Evolutionary conservation across 179 eudicot genomes (phyloP).

Genomic region (Corrigiola litoralis): DNA sequence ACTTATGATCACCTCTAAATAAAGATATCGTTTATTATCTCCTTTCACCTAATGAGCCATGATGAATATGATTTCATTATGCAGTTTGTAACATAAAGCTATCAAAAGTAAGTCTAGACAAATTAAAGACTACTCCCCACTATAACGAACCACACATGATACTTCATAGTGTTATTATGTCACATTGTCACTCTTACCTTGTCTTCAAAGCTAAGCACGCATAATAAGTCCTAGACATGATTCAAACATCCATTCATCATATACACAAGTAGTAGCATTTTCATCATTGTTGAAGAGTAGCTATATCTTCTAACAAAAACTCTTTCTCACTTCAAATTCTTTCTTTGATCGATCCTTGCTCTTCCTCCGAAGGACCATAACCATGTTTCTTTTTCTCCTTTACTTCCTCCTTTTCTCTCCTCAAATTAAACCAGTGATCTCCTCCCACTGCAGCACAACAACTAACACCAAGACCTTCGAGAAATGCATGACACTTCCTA

Average conservation of each 20-base stretch:
- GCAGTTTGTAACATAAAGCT: background rate
- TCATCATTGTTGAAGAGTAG: background rate
- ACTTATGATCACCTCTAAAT: too few species aligned
- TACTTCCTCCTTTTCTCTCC: slow-evolving; percentile 23
- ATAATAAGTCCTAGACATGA: background rate
- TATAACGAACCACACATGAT: background rate
- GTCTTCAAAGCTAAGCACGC: slow-evolving; percentile 49
- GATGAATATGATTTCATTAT: background rate
- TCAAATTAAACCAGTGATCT: slow-evolving; percentile 19
- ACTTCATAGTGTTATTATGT: too few species aligned
- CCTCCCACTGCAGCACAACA: slow-evolving; percentile 60
- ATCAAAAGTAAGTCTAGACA: background rate
- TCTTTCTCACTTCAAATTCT: slow-evolving; percentile 4
- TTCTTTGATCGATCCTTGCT: background rate
- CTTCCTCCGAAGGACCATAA: slow-evolving; percentile 14
- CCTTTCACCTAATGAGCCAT: background rate
- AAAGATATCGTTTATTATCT: background rate
- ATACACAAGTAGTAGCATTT: background rate
- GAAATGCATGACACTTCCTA: slow-evolving; percentile 75
- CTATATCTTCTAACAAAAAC: slow-evolving; percentile 10
- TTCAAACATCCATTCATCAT: slow-evolving; percentile 1
- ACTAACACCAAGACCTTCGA: slow-evolving; percentile 55
- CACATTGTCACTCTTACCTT: slow-evolving; percentile 15
- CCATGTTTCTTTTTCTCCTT: slow-evolving; percentile 25
- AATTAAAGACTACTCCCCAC: background rate